Percentiles rank a stretch among this genome's conserved stretches.
Conservation (phyloP, 345 rosid genomes). For the Firmiana major region DNA sequence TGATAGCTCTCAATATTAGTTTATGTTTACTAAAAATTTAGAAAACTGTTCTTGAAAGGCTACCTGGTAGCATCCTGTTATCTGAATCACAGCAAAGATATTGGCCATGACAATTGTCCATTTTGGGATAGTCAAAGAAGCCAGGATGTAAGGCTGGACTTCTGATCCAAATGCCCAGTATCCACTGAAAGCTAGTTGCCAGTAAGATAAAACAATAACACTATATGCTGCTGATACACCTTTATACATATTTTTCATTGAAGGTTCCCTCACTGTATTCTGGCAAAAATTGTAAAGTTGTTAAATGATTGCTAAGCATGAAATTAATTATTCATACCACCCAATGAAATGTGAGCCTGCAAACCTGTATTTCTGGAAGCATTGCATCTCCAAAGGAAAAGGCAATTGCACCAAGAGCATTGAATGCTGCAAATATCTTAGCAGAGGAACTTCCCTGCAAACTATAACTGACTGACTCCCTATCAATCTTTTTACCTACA, state of each 20-base stretch:
- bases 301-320: not conserved
- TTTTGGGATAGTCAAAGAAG: conserved; percentile 39
- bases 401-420: conserved; percentile 51
- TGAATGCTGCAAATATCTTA: conserved; percentile 44
- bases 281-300: conserved; percentile 13
- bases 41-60: not conserved
- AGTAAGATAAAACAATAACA: conserved; percentile 35
- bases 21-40: not conserved
- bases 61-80: conserved; percentile 60
- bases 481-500: conserved; percentile 37
- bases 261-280: conserved; percentile 45
- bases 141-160: conserved; percentile 43
- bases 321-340: not conserved
- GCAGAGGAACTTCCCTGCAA: conserved; percentile 41
- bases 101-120: conserved; percentile 58
- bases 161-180: conserved; percentile 57
- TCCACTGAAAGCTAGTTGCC: conserved; percentile 50
- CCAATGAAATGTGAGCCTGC: not conserved
- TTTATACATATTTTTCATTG: conserved; percentile 43
- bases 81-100: conserved; percentile 46
- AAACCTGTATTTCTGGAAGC: conserved; percentile 63
- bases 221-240: conserved; percentile 48
- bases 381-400: conserved; percentile 57
- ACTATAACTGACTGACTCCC: conserved; percentile 35
- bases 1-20: not conserved